phyloP scores from a whole-genome alignment of 768 basidiomycete species.

The Dioszegia aurantiaca region DNA sequence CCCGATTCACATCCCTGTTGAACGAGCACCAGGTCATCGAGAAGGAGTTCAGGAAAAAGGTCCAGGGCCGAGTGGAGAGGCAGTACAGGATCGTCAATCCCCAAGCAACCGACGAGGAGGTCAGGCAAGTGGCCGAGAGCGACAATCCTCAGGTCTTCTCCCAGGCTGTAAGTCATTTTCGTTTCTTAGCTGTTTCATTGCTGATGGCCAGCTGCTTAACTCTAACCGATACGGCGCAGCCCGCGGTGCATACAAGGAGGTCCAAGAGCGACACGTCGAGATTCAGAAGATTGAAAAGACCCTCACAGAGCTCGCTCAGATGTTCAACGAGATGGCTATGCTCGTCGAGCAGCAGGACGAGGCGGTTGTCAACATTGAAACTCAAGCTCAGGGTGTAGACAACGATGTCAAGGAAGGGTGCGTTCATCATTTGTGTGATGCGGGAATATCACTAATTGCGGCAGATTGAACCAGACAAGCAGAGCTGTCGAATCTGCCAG shows the following conservation, averaged over 20 bases:
- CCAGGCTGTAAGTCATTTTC: constrained; percentile 53
- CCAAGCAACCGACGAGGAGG: constrained; percentile 76
- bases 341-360: constrained; percentile 79
- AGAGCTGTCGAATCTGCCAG: constrained; percentile 83
- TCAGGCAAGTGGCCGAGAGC: constrained; percentile 69
- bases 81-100: constrained; percentile 65
- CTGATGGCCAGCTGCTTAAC: constrained; percentile 60
- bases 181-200: background rate
- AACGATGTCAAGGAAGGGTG: constrained; percentile 70
- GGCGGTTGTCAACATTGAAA: constrained; percentile 64
- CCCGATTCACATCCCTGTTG: constrained; percentile 54
- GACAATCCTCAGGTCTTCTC: constrained; percentile 72
- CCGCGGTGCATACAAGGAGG: constrained; percentile 76
- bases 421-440: constrained; percentile 46
- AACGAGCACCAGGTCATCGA: constrained; percentile 56
- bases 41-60: constrained; percentile 56
- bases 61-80: constrained; percentile 55
- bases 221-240: constrained; percentile 83
- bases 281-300: constrained; percentile 81
- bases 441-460: too few species aligned
- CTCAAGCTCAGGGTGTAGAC: constrained; percentile 63
- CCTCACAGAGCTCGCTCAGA: constrained; percentile 78
- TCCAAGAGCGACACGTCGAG: constrained; percentile 82
- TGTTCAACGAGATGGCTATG: constrained; percentile 85
- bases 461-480: constrained; percentile 78